Conservation (phyloP, 345 rosid genomes). For the Eucalyptus polybractea region DNA sequence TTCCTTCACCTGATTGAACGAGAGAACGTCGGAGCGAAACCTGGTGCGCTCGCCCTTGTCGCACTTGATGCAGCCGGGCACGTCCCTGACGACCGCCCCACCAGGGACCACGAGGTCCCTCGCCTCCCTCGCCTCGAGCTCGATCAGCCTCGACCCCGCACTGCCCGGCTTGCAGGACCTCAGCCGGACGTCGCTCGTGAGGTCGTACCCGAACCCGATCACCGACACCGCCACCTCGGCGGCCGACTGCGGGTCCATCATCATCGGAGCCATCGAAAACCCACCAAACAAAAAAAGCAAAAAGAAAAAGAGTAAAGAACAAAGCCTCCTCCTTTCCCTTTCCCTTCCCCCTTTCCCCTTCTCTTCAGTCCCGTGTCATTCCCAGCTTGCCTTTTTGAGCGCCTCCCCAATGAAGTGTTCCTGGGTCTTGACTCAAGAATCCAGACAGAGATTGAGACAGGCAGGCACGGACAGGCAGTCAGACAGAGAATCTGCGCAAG, state of each 20-base stretch:
- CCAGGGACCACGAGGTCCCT: slow-evolving; percentile 66
- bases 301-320: neutral
- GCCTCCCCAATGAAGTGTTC: neutral
- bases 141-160: slow-evolving; percentile 40
- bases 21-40: slow-evolving; percentile 64
- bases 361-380: neutral
- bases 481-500: neutral
- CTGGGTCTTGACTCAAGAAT: neutral
- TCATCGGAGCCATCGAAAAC: neutral
- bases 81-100: slow-evolving; percentile 53
- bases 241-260: slow-evolving; percentile 51
- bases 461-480: neutral
- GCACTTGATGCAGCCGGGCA: slow-evolving; percentile 59
- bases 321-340: neutral
- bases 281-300: neutral
- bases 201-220: slow-evolving; percentile 78
- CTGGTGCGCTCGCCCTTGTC: slow-evolving; percentile 95
- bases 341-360: neutral
- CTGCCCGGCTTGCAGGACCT: slow-evolving; percentile 44
- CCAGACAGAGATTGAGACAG: neutral
- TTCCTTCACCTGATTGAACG: slow-evolving; percentile 61
- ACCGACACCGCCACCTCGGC: slow-evolving; percentile 83
- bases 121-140: slow-evolving; percentile 23
- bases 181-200: slow-evolving; percentile 42
- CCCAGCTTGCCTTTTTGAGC: neutral